Conservation (phyloP, 495 filamentous ascomycete genomes). For the Diplogelasinospora grovesii region DNA sequence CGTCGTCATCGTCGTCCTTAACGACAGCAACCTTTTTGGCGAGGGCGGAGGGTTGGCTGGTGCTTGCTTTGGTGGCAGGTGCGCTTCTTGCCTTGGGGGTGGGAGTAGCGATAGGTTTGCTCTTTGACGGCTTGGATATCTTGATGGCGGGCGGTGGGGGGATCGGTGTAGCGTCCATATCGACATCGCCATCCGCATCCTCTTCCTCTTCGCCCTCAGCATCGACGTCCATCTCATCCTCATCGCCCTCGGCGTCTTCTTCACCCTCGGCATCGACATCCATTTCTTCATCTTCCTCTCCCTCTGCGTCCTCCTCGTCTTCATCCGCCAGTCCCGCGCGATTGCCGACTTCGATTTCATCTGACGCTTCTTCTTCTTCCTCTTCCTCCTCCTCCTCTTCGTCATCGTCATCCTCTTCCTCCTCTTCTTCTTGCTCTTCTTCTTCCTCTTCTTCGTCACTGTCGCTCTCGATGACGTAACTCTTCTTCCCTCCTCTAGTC, state of each 20-base stretch:
- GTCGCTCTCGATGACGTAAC: conserved; percentile 58
- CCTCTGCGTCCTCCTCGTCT: conserved; percentile 18
- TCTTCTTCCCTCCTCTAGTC: conserved; percentile 55
- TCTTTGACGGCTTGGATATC: conserved; percentile 31
- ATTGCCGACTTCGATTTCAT: conserved; percentile 35
- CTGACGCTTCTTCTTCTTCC: conserved; percentile 18
- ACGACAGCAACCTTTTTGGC: conserved; percentile 25
- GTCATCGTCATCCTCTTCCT: conserved; percentile 36
- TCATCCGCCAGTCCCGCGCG: conserved; percentile 27
- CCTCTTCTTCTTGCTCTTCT: conserved; percentile 37
- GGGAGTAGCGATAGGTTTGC: conserved; percentile 10
- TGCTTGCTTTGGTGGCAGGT: conserved; percentile 1
- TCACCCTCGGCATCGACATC: conserved; percentile 25
- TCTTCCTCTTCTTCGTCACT: conserved; percentile 47
- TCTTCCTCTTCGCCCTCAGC: conserved; percentile 43
- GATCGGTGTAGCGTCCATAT: conserved; percentile 34
- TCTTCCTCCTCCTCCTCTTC: conserved; percentile 33
- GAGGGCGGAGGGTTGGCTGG: conserved; percentile 14
- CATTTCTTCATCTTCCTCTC: conserved; percentile 25
- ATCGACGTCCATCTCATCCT: conserved; percentile 43
- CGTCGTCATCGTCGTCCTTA: conserved; percentile 42
- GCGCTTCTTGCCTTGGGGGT: conserved; percentile 8
- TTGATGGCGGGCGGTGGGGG: conserved; percentile 35
- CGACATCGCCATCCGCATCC: conserved; percentile 43
- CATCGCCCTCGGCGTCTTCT: conserved; percentile 36